These are phyloP conservation scores for Ceratobasidium theobromae DNA, from an alignment of 1,284 basidiomycete genomes.

Conservation along the genomic window DNA sequence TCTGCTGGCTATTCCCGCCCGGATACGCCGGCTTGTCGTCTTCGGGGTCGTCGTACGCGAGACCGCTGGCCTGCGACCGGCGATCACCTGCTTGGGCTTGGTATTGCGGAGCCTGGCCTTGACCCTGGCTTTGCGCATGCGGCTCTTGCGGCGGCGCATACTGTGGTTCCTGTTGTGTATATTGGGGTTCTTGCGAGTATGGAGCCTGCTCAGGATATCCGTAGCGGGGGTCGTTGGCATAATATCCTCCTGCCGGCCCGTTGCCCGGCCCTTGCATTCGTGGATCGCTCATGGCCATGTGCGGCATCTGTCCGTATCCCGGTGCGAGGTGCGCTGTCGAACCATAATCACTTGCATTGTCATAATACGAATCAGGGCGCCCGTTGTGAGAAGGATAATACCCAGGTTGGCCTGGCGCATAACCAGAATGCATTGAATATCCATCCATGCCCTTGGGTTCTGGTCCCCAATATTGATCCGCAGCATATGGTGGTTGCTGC, in stretches of 20 bases:
- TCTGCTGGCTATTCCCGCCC: neutral
- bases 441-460: slow-evolving; percentile 16
- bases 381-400: slow-evolving; percentile 11
- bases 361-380: slow-evolving; percentile 26
- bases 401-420: neutral
- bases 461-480: slow-evolving; percentile 5
- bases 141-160: slow-evolving; percentile 3
- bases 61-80: slow-evolving; percentile 23
- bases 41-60: slow-evolving; percentile 19
- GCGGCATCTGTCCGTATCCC: slow-evolving; percentile 5
- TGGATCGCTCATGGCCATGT: slow-evolving; percentile 18
- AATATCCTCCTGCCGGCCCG: neutral
- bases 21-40: slow-evolving; percentile 3
- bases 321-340: slow-evolving; percentile 26
- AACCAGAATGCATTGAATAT: slow-evolving; percentile 24
- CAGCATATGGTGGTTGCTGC: slow-evolving; percentile 1
- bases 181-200: no score
- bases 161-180: neutral
- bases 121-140: neutral
- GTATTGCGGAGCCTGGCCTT: slow-evolving; percentile 1
- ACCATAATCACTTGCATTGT: slow-evolving; percentile 26
- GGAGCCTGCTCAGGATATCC: slow-evolving; percentile 3
- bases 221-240: slow-evolving; percentile 23
- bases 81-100: slow-evolving; percentile 29
- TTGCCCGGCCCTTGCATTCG: slow-evolving; percentile 5